These are phyloP conservation scores for Bryoerythrophyllum caledonicum DNA, from an alignment of 225 moss, liverwort and hornwort species.

Conservation along the genomic window DNA sequence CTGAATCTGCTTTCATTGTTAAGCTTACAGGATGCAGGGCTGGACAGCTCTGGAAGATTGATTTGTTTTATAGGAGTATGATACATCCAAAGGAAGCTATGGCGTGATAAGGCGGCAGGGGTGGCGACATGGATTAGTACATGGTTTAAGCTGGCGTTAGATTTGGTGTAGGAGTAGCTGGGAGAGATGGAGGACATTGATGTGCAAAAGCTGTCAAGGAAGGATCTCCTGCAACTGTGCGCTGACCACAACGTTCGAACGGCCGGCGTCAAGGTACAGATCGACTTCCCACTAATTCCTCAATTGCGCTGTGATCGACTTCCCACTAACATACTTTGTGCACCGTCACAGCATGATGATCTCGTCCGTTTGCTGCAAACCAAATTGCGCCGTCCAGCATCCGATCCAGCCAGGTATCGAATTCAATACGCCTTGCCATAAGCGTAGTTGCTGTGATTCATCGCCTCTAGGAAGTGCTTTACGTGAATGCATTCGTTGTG, in stretches of 20 bases:
- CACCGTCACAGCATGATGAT: slow-evolving; percentile 41
- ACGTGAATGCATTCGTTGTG: background rate
- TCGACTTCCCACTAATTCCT: background rate
- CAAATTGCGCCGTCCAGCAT: slow-evolving; percentile 33
- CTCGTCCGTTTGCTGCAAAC: slow-evolving; percentile 42
- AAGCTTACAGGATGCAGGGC: slow-evolving; percentile 5
- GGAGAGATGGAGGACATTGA: slow-evolving; percentile 41
- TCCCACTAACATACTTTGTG: slow-evolving; percentile 3
- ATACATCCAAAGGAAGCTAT: background rate
- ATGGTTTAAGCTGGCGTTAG: background rate
- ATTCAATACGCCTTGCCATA: background rate
- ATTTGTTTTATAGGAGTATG: background rate
- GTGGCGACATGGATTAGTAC: background rate
- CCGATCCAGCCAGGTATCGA: slow-evolving; percentile 34
- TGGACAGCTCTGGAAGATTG: background rate
- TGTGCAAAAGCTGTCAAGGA: slow-evolving; percentile 40
- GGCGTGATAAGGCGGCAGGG: background rate
- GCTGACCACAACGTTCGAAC: slow-evolving; percentile 38
- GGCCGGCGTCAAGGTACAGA: slow-evolving; percentile 50
- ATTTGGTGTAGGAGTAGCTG: slow-evolving; percentile 10
- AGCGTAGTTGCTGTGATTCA: background rate
- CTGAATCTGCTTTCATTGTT: slow-evolving; percentile 8
- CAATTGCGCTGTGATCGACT: background rate
- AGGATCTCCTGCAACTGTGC: slow-evolving; percentile 50
- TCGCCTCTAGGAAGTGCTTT: background rate